Evolutionary conservation across 2,329 filamentous ascomycete species (phyloP), one percentile per base, ranked within the genome.

Genomic region (Xylaria sp.): DNA sequence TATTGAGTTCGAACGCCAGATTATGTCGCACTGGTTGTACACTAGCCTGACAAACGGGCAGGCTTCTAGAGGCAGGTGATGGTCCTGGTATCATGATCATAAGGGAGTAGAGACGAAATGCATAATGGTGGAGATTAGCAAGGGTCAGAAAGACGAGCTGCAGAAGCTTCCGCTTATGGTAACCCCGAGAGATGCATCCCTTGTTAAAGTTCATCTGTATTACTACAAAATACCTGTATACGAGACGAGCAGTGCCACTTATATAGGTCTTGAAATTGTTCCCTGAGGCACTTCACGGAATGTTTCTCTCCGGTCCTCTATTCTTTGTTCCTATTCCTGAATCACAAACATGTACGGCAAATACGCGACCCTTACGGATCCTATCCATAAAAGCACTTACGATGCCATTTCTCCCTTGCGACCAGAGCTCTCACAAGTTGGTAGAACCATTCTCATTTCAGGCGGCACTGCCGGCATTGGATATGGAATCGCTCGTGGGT

Each of bases 381-480:
- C 62, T 5, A 20, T 65, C 31, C 54, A 65, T 34, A 52, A 65
- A 13, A 44, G 41, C 23, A 41, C 80, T 0, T 85, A 85, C 67
- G 72, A 77, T 0, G 72, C 76, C 59, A 82, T 85, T 68, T 79
- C 76, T 0, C 78, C 82, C 1, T 52, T 72, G 0, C 77, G 79
- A 0, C 78, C 80, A 0, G 79, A 81, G 65, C 73, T 84, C 9
- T 81, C 77, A 3, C 82, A 85, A 54, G 41, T 75, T 1, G 82
- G 82, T 12, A 76, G 78, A 23, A 89, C 85, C 0, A 86, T 91
- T 5, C 82, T 93, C 9, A 88, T 93, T 76, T 90, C 89, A 0
- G 91, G 91, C 46, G 89, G 86, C 20, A 87, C 87, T 0, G 85
- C 84, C 0, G 89, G 91, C 28, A 89, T 93, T 54, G 91, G 91